Conservation (phyloP, 768 basidiomycete genomes). For the Leccinum uliginosum region DNA sequence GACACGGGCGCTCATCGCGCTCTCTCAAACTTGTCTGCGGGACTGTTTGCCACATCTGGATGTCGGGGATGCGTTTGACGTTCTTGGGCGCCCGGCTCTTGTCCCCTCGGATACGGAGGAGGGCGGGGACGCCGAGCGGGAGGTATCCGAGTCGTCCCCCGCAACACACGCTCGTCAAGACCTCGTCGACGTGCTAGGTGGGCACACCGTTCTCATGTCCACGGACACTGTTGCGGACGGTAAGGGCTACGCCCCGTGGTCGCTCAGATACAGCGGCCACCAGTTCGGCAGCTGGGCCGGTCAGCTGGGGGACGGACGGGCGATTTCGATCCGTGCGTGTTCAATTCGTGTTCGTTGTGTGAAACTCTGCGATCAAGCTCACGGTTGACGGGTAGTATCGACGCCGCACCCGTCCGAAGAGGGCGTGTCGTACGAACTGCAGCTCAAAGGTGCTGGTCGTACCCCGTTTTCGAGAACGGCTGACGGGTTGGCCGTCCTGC, state of each 20-base stretch:
- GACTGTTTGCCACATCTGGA: constrained; percentile 85
- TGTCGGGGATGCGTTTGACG: constrained; percentile 74
- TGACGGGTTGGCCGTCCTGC: constrained; percentile 92
- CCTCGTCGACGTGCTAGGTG: constrained; percentile 78
- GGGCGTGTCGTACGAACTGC: constrained; percentile 68
- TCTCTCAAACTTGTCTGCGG: constrained; percentile 62
- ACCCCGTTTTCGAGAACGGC: constrained; percentile 92
- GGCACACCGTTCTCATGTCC: constrained; percentile 63
- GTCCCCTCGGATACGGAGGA: constrained; percentile 25
- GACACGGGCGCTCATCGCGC: constrained; percentile 58
- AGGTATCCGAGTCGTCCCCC: constrained; percentile 13
- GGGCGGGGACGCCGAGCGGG: constrained; percentile 20
- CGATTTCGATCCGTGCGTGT: constrained; percentile 72
- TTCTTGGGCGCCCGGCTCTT: constrained; percentile 61
- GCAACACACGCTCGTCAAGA: constrained; percentile 55
- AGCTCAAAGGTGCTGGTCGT: constrained; percentile 91
- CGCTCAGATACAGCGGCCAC: constrained; percentile 86
- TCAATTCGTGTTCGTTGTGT: neutral
- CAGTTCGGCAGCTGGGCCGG: constrained; percentile 91
- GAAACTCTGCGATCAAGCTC: constrained; percentile 5
- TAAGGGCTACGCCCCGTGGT: constrained; percentile 59
- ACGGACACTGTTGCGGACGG: constrained; percentile 26
- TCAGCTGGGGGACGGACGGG: constrained; percentile 93
- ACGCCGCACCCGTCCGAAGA: constrained; percentile 65
- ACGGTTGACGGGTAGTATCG: constrained; percentile 46